These are phyloP conservation scores for Talaromyces amestolkiae DNA, from an alignment of 2,329 filamentous ascomycete species.

Conservation along the genomic window DNA sequence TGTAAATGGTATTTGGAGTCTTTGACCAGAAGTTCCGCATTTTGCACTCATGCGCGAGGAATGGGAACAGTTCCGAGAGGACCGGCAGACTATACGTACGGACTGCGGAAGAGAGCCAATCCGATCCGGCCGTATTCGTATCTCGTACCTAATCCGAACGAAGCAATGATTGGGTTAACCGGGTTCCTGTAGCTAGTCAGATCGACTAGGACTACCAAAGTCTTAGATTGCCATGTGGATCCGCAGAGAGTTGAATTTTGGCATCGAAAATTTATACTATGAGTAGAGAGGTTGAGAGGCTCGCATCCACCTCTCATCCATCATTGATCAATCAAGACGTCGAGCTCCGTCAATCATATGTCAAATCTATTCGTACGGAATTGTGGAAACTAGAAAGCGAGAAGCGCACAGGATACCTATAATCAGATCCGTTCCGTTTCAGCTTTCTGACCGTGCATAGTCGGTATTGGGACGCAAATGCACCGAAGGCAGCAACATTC, in stretches of 20 bases:
- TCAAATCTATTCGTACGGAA: not conserved
- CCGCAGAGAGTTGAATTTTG: not conserved
- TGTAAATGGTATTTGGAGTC: not conserved
- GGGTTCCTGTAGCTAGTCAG: not conserved
- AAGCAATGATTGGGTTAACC: not conserved
- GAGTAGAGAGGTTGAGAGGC: not conserved
- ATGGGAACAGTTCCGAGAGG: not conserved
- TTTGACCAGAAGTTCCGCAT: not conserved
- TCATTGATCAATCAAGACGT: not conserved
- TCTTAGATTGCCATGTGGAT: not conserved
- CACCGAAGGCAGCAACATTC: conserved; percentile 2
- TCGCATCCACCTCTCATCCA: not conserved
- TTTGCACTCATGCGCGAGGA: not conserved
- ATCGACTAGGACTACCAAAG: not conserved
- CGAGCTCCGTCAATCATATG: not conserved
- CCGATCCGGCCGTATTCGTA: conserved; percentile 1
- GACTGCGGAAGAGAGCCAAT: not conserved
- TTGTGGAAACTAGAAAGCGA: not conserved
- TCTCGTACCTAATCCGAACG: not conserved
- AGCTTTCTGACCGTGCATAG: not conserved
- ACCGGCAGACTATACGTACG: not conserved
- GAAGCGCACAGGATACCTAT: not conserved
- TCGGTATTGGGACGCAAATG: not conserved
- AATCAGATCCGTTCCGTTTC: not conserved
- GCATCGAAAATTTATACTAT: too few relatives aligned